Conservation (phyloP, 2,329 filamentous ascomycete species). For the Hymenotorrendiella dingleyae region DNA sequence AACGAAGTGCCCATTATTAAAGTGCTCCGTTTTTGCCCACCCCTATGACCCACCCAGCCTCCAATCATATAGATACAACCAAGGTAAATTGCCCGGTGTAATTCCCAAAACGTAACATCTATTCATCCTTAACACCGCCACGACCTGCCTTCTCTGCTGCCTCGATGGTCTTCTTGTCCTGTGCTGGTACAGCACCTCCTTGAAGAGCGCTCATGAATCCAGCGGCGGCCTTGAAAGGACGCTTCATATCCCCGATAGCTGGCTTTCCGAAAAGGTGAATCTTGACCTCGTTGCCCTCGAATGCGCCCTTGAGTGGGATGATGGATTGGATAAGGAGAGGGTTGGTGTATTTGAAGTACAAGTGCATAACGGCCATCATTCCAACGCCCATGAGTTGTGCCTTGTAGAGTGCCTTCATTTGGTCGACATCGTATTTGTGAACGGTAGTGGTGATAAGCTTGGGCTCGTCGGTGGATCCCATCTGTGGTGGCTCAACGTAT, state of each 20-base stretch:
- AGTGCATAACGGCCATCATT: conserved; percentile 98
- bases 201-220: conserved; percentile 79
- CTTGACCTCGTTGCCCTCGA: conserved; percentile 95
- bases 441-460: conserved; percentile 96
- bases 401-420: conserved; percentile 81
- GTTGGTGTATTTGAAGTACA: conserved; percentile 99
- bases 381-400: conserved; percentile 90
- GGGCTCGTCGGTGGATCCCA: conserved; percentile 89
- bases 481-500: conserved; percentile 91
- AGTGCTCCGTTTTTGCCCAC: background rate
- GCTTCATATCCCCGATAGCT: conserved; percentile 83
- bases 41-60: background rate
- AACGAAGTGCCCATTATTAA: background rate
- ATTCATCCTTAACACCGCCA: conserved; percentile 68
- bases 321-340: conserved; percentile 97
- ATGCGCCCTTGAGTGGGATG: conserved; percentile 90
- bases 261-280: conserved; percentile 86
- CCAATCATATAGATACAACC: background rate
- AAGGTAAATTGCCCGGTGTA: background rate
- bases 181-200: conserved; percentile 64
- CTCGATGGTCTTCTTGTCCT: conserved; percentile 86
- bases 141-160: conserved; percentile 69
- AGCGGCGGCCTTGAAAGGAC: conserved; percentile 83
- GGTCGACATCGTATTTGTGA: conserved; percentile 85
- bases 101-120: conserved; percentile 9